phyloP scores from a whole-genome alignment of 75 land plant genomes.

The Pinus albicaulis region DNA sequence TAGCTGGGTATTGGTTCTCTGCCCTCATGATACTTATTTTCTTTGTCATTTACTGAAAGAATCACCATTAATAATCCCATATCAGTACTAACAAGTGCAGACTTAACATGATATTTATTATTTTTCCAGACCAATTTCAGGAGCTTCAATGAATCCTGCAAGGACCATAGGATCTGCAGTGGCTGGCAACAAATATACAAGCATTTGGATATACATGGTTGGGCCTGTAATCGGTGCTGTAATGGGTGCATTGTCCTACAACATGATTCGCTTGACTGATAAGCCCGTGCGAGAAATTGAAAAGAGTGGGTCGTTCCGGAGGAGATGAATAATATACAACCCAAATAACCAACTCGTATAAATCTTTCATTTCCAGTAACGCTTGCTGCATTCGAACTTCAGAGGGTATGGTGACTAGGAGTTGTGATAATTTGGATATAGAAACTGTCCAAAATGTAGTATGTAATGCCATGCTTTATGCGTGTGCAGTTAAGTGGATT shows the following conservation, averaged over 20 bases:
- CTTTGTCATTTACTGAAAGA: too few relatives aligned
- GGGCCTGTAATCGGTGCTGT: conserved; percentile 54
- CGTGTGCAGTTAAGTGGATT: too few relatives aligned
- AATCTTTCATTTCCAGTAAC: too few relatives aligned
- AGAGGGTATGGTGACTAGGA: too few relatives aligned
- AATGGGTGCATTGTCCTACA: conserved; percentile 73
- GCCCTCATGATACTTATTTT: neutral
- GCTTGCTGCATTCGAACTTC: too few relatives aligned
- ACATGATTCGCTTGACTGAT: conserved; percentile 56
- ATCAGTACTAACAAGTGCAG: too few relatives aligned
- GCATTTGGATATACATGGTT: conserved; percentile 74
- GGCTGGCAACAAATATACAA: conserved; percentile 39
- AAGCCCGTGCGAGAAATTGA: conserved; percentile 53
- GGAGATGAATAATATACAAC: conserved; percentile 2
- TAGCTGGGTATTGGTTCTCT: conserved; percentile 44
- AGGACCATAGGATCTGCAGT: conserved; percentile 84
- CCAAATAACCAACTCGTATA: too few relatives aligned
- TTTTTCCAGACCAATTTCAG: conserved; percentile 67
- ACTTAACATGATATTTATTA: too few relatives aligned
- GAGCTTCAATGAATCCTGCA: conserved; percentile 92
- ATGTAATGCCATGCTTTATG: too few relatives aligned
- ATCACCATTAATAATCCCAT: too few relatives aligned
- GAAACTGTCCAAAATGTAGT: too few relatives aligned
- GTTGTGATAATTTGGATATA: too few relatives aligned
- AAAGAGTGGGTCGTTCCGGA: conserved; percentile 41